Evolutionary conservation across 331 rosid species (phyloP), one percentile per base, ranked within the genome.

Genomic region (Quercus phellos): DNA sequence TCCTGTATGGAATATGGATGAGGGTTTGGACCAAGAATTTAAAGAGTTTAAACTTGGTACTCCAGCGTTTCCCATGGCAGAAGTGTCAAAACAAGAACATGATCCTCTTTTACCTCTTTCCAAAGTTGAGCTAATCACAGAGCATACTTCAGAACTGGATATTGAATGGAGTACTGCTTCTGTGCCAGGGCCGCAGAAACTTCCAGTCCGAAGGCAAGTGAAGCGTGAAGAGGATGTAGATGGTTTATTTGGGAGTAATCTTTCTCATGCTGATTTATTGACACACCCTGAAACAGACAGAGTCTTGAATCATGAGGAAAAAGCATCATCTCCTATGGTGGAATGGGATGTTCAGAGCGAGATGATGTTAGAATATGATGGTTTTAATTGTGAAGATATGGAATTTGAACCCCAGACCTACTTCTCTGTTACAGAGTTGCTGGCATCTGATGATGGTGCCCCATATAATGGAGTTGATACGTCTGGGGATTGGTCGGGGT

Each of bases 381-480:
- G 55, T 74, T 75, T 84, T 54, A 84, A 81, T 72, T 85, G 69
- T 2, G 98, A 87, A 56, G 77, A 55, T 61, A 81, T 81, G 89
- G 97, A 88, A 35, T 90, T 79, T 76, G 96, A 90, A 75, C 94
- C 97, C n/a, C 87, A 94, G 83, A 92, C 98, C 70, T 83, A 85
- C 79, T 94, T 94, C 83, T 85, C 95, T 26, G 75, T 89, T 35
- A 88, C 89, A 1, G 99, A 94, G 80, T 79, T 94, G 85, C 89
- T 94, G 66, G 89, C 71, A 75, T 78, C 90, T 72, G 95, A 87
- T 74, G 94, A 85, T 34, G 72, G 55, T 19, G 70, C 61, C 64
- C 79, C 74, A 72, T 83, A 77, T 54, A 87, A 83, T 66, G 97
- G 87, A 51, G 88, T 55, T 72, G 88, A 84, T 81, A 42, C 79